These are phyloP conservation scores for Hyphopichia buzzinii DNA, from an alignment of 1,139 yeast genomes.

Conservation along the genomic window DNA sequence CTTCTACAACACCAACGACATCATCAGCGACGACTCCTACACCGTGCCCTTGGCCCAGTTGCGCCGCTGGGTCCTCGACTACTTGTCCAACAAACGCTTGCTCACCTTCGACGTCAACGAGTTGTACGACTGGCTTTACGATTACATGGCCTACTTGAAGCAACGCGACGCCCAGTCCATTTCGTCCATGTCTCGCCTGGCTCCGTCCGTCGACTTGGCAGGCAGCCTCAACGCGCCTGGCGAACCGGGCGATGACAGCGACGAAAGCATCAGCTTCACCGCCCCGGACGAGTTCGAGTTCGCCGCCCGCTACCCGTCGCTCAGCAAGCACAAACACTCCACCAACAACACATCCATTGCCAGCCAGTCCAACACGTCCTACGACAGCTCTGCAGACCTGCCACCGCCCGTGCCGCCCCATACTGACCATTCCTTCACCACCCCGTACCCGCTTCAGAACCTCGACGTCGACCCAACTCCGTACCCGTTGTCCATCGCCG, in stretches of 20 bases:
- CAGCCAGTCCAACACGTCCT: background rate
- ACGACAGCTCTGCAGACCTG: background rate
- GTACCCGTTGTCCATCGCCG: background rate
- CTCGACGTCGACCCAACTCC: background rate
- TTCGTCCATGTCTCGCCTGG: too few relatives aligned
- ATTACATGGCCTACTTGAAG: slow-evolving; percentile 40
- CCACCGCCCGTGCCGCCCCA: background rate
- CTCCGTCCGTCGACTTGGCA: background rate
- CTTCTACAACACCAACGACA: slow-evolving; percentile 36
- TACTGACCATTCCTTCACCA: background rate
- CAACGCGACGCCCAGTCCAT: too few relatives aligned
- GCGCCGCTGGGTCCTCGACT: slow-evolving; percentile 29
- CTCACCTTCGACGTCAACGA: slow-evolving; percentile 38
- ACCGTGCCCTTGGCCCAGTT: slow-evolving; percentile 23
- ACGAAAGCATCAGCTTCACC: background rate
- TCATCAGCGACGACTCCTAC: slow-evolving; percentile 19
- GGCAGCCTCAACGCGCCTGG: background rate
- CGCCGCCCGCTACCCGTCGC: background rate
- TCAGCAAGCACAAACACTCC: background rate
- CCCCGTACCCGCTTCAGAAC: background rate
- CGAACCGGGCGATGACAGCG: background rate
- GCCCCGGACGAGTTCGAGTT: background rate
- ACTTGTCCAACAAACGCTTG: slow-evolving; percentile 29
- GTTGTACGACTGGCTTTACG: slow-evolving; percentile 39
- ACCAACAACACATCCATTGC: too few relatives aligned